Base-by-base conservation (phyloP, 331 rosid species). In the Malus hybrid region DNA sequence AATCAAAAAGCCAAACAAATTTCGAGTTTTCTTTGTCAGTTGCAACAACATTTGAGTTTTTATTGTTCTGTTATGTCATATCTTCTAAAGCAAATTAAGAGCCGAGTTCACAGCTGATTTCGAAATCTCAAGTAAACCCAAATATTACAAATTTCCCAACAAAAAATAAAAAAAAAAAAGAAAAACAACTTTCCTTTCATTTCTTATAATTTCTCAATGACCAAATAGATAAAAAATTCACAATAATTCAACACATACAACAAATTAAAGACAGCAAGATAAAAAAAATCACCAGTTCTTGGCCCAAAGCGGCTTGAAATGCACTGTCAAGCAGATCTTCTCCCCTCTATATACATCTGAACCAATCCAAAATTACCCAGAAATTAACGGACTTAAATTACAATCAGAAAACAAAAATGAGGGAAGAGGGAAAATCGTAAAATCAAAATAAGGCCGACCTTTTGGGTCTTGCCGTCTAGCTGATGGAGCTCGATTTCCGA, bases 231-330 rank as follows among this genome's bases (percentile, higher is more conserved):
- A 60, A 75, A 6, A 30, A 50, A 42, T 50, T 69, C 24, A 24
- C 24, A 24, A 24, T 24, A 24, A 24, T 24, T 24, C 24, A 24
- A 24, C 24, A 24, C 24, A 24, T 24, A 24, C 24, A 24, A 24
- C 24, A 24, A 24, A 24, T 24, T 24, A 24, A 24, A 24, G 24
- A 12, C 70, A 26, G 19, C 0, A 4, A 20, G 32, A 58, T 24
- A 24, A 46, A 5, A 34, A 14, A 70, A 68, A 46, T 24, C 82
- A 93, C 98, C 97, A 81, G 79, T 93, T 93, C 79, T 93, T 93
- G 5, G 98, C 98, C 98, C 98, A 93, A 1, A 93, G 97, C 10
- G 96, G 98, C 86, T 91, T 93, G 91, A 93, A 93, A 80, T 93
- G 98, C 75, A 93, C 93, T 34, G 98, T 90, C 88, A 91, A 86